These are phyloP conservation scores for Penicillium cinerascens DNA, from an alignment of 495 filamentous ascomycete species.

Conservation along the genomic window DNA sequence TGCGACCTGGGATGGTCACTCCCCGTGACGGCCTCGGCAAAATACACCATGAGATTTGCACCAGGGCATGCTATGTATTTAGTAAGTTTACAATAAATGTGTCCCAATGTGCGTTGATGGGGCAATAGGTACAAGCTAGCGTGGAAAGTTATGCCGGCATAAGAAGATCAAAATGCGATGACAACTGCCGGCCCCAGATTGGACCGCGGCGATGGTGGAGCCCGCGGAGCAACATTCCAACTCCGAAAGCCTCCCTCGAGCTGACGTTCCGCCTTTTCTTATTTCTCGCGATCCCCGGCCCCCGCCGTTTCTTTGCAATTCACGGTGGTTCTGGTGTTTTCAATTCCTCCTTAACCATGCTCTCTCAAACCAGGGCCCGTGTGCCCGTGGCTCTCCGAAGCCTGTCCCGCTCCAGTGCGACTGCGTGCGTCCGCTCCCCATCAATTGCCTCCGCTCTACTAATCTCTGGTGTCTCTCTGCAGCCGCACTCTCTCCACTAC, in stretches of 20 bases:
- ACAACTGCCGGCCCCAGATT: slow-evolving; percentile 25
- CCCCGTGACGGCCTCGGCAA: too few species aligned
- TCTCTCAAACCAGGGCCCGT: slow-evolving; percentile 41
- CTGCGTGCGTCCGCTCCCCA: slow-evolving; percentile 16
- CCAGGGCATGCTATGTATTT: too few species aligned
- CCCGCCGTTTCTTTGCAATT: slow-evolving; percentile 10
- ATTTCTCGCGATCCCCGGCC: slow-evolving; percentile 13
- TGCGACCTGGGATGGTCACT: too few species aligned
- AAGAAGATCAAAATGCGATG: slow-evolving; percentile 12
- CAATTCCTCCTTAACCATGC: slow-evolving; percentile 28
- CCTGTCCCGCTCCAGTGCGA: slow-evolving; percentile 22
- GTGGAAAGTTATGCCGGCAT: too few species aligned
- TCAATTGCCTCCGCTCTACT: slow-evolving; percentile 9
- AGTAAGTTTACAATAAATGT: too few species aligned
- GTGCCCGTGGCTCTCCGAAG: slow-evolving; percentile 42
- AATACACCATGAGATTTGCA: too few species aligned
- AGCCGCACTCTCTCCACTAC: slow-evolving; percentile 52
- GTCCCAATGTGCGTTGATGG: too few species aligned
- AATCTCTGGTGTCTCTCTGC: slow-evolving; percentile 5
- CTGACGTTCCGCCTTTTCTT: slow-evolving; percentile 25
- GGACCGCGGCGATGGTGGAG: slow-evolving; percentile 11
- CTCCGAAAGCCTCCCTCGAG: slow-evolving; percentile 20
- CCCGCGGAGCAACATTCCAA: slow-evolving; percentile 25
- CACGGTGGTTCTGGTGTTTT: slow-evolving; percentile 10
- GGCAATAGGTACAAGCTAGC: too few species aligned